Base-by-base conservation (phyloP, 1,284 basidiomycete genomes). In the Cystobasidium sp. region DNA sequence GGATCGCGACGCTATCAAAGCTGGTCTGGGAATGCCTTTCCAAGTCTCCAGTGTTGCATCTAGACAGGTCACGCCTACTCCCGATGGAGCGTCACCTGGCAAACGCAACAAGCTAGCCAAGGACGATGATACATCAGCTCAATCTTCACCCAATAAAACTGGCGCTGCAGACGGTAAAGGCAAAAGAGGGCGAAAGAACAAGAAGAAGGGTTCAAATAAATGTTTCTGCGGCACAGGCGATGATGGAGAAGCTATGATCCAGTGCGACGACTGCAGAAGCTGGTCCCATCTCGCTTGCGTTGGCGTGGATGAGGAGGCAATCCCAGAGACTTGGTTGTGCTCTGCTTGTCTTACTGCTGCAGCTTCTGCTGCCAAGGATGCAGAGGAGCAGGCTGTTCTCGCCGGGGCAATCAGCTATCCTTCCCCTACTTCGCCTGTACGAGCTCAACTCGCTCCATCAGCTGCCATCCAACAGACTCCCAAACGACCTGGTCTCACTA, bases 261-360 rank as follows among this genome's bases (percentile, higher is more conserved):
- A 74, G 31, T 80, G 79, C 74, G 74, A 59, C 49, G 63, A 68
- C n/a, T 80, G 78, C 68, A 63, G 63, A 41, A 55, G 52, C 6
- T 73, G 73, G 59, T 77, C 68, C 52, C 79, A 80, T 58, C 75
- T 79, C 49, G 75, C 65, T 14, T 78, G 78, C 63, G 44, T 80
- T 18, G 56, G 49, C 20, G 59, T 76, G 41, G 39, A 68, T 24
- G 66, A 59, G 6, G 71, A 74, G 1, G 74, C 74, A 6, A 71
- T 79, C 1, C 75, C 75, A 1, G 61, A 73, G 44, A 51, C 67
- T 16, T 80, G 77, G 78, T 51, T 73, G 49, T 72, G 77, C 73
- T n/a, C 75, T 63, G 56, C 75, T 55, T 76, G 79, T 70, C 37
- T 49, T 2, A 14, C 44, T 3, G 31, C 31, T 31, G 58, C 31